These are phyloP conservation scores for Talaromyces albobiverticillius DNA, from an alignment of 2,329 filamentous ascomycete genomes.

Conservation along the genomic window DNA sequence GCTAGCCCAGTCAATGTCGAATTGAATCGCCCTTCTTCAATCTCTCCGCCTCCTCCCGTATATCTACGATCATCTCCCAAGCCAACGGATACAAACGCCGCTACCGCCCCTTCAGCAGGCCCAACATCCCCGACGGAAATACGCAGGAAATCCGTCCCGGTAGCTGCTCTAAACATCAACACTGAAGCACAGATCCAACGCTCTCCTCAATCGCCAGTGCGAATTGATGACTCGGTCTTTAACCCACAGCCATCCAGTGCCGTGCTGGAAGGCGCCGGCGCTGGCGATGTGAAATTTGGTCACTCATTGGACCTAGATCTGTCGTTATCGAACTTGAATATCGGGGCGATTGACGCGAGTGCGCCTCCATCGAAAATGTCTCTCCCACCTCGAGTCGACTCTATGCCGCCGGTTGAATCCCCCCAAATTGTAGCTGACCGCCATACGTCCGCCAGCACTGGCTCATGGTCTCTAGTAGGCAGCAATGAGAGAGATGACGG, in stretches of 20 bases:
- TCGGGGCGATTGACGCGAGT: constrained; percentile 20
- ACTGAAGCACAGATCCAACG: constrained; percentile 26
- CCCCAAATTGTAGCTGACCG: constrained; percentile 18
- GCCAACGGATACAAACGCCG: constrained; percentile 11
- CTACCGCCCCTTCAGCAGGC: not conserved
- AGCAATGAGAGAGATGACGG: constrained; percentile 24
- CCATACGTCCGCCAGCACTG: constrained; percentile 33
- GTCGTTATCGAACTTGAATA: constrained; percentile 26
- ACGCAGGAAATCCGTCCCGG: constrained; percentile 25
- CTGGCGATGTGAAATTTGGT: constrained; percentile 20
- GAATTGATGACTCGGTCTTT: constrained; percentile 27
- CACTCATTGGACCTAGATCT: constrained; percentile 23
- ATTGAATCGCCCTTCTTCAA: constrained; percentile 25
- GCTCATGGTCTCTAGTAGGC: constrained; percentile 35
- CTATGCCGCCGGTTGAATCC: constrained; percentile 6
- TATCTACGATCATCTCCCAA: constrained; percentile 38
- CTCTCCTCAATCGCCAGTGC: constrained; percentile 32
- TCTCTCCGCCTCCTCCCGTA: constrained; percentile 43
- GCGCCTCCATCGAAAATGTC: not conserved
- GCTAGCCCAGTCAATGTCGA: constrained; percentile 19
- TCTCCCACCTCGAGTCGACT: constrained; percentile 26
- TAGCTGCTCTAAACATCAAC: constrained; percentile 19
- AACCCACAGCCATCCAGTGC: constrained; percentile 28
- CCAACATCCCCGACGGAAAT: constrained; percentile 20
- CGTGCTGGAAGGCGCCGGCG: constrained; percentile 25